Percentiles rank a stretch among this genome's conserved stretches.
phyloP scores from a whole-genome alignment of 2,329 filamentous ascomycete species.

The Lachnellula suecica region DNA sequence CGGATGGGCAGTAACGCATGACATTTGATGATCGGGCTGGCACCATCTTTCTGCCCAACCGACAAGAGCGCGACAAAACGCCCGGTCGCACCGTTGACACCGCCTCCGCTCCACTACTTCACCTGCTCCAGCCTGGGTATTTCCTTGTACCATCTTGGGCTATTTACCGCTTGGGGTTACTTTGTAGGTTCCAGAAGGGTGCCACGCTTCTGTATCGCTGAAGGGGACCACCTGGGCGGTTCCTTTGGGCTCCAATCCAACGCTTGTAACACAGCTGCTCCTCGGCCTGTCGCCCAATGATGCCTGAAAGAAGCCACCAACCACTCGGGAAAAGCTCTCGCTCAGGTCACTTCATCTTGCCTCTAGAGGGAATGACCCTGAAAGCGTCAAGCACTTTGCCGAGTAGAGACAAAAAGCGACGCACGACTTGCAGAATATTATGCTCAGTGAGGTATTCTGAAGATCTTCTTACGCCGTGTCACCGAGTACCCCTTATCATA shows the following conservation, averaged over 20 bases:
- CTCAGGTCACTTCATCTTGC: not conserved
- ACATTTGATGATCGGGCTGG: not conserved
- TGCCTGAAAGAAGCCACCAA: constrained; percentile 8
- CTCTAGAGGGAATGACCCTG: constrained; percentile 1
- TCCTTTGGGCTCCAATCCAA: constrained; percentile 4
- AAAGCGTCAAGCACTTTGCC: not conserved
- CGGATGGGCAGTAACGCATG: constrained; percentile 4
- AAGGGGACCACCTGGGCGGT: not conserved
- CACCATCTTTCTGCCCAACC: constrained; percentile 3
- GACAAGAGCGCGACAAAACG: not conserved
- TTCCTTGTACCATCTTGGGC: not conserved
- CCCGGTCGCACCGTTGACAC: not conserved
- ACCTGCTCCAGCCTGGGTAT: not conserved
- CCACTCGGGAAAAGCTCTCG: not conserved
- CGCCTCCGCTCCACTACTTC: not conserved
- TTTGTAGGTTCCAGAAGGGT: not conserved
- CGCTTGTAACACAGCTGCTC: not conserved
- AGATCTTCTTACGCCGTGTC: not conserved
- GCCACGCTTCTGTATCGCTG: constrained; percentile 2
- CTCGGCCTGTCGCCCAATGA: constrained; percentile 10
- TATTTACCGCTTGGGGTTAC: not conserved
- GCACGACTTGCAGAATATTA: not conserved
- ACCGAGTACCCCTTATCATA: not conserved
- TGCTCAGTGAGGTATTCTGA: not conserved
- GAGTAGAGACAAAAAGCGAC: constrained; percentile 1